These are phyloP conservation scores for Vigna angularis DNA, from an alignment of 306 rosid genomes.

Conservation along the genomic window DNA sequence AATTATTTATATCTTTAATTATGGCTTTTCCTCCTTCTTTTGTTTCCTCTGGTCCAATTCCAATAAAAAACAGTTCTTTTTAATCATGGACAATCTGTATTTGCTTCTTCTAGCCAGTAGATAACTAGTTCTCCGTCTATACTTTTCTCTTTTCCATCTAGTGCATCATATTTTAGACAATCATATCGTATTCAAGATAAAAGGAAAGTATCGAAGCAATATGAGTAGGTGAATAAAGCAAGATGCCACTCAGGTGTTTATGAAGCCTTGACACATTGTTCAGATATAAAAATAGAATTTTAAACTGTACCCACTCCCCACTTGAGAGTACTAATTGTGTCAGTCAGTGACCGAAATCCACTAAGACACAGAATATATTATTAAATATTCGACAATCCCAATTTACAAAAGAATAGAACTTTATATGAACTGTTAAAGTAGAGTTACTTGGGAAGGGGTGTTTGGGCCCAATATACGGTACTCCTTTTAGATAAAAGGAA, in stretches of 20 bases:
- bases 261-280: constrained; percentile 16
- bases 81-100: constrained; percentile 16
- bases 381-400: constrained; percentile 28
- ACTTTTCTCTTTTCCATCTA: constrained; percentile 1
- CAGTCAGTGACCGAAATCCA: constrained; percentile 30
- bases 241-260: constrained; percentile 36
- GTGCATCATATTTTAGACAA: constrained; percentile 32
- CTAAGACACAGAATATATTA: constrained; percentile 8
- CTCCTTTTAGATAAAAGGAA: background rate
- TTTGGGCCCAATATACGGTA: constrained; percentile 1
- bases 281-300: constrained; percentile 32
- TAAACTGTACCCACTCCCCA: constrained; percentile 26
- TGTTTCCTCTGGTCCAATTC: constrained; percentile 9
- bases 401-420: constrained; percentile 21
- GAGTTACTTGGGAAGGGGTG: constrained; percentile 4
- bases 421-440: constrained; percentile 17
- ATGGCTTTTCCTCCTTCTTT: background rate
- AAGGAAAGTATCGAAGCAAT: constrained; percentile 16
- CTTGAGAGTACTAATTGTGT: constrained; percentile 8
- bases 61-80: background rate
- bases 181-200: constrained; percentile 24
- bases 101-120: constrained; percentile 31
- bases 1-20: constrained; percentile 29
- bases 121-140: constrained; percentile 3
- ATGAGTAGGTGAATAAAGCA: constrained; percentile 28